phyloP scores from a whole-genome alignment of 2,329 filamentous ascomycete genomes.

The Didymella keratinophila region DNA sequence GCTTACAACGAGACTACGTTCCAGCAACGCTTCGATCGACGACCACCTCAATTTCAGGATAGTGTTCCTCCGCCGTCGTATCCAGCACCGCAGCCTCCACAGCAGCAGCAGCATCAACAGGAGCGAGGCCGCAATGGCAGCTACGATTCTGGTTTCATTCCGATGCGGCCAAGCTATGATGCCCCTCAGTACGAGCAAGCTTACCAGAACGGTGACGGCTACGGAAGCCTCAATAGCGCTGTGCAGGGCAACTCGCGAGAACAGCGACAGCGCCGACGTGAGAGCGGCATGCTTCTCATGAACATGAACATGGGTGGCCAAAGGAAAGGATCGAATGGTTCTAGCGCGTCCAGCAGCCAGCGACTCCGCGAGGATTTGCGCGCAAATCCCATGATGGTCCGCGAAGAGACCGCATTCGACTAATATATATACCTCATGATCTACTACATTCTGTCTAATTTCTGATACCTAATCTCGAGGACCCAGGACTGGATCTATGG shows the following conservation, averaged over 20 bases:
- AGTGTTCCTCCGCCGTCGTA: slow-evolving; percentile 30
- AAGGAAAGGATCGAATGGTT: slow-evolving; percentile 49
- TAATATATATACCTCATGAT: slow-evolving; percentile 23
- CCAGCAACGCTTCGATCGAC: slow-evolving; percentile 39
- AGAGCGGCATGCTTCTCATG: slow-evolving; percentile 52
- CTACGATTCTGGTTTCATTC: slow-evolving; percentile 61
- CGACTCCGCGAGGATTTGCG: slow-evolving; percentile 25
- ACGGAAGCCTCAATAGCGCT: slow-evolving; percentile 47
- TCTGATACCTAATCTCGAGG: slow-evolving; percentile 39
- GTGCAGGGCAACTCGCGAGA: slow-evolving; percentile 41
- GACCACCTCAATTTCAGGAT: slow-evolving; percentile 34
- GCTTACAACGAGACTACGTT: slow-evolving; percentile 67
- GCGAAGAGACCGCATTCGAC: slow-evolving; percentile 38
- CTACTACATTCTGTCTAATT: slow-evolving; percentile 36
- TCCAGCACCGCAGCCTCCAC: slow-evolving; percentile 37
- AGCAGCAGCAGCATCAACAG: slow-evolving; percentile 39
- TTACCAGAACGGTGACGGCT: slow-evolving; percentile 40
- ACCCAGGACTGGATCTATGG: slow-evolving; percentile 41
- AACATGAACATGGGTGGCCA: slow-evolving; percentile 45
- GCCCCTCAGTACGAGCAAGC: slow-evolving; percentile 40
- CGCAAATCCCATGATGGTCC: slow-evolving; percentile 30
- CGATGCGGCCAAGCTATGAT: slow-evolving; percentile 60
- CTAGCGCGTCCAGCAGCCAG: slow-evolving; percentile 18
- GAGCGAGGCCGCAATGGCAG: slow-evolving; percentile 39
- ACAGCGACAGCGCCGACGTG: slow-evolving; percentile 44